These are phyloP conservation scores for Erysimum cheiri DNA, from an alignment of 441 rosid species.

Conservation along the genomic window DNA sequence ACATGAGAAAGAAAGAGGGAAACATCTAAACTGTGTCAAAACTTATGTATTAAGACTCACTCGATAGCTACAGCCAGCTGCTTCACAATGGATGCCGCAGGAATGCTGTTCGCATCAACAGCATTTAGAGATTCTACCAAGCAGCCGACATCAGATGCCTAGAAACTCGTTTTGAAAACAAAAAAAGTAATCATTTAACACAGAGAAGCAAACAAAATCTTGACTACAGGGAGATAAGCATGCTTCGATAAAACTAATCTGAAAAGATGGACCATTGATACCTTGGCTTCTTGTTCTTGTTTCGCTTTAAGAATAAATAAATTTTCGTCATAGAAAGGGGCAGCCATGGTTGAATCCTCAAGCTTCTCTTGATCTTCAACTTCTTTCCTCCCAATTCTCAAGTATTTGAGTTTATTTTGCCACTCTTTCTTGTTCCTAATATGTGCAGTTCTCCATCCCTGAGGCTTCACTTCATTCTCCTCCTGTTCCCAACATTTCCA, in stretches of 20 bases:
- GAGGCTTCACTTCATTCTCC: slow-evolving; percentile 59
- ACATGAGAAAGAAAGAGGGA: slow-evolving; percentile 1
- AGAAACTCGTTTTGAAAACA: slow-evolving; percentile 26
- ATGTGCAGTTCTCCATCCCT: slow-evolving; percentile 65
- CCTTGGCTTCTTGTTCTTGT: slow-evolving; percentile 88
- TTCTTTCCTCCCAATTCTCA: slow-evolving; percentile 71
- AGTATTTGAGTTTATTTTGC: slow-evolving; percentile 80
- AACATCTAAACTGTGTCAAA: slow-evolving; percentile 16
- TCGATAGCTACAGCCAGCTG: slow-evolving; percentile 83
- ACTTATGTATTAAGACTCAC: slow-evolving; percentile 60
- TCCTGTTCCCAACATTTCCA: slow-evolving; percentile 50
- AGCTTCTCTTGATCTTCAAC: slow-evolving; percentile 64
- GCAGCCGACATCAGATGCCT: slow-evolving; percentile 64
- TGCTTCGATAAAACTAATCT: neutral
- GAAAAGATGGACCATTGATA: slow-evolving; percentile 34
- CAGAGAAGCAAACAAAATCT: slow-evolving; percentile 20
- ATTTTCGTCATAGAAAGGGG: slow-evolving; percentile 75
- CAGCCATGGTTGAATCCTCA: slow-evolving; percentile 70
- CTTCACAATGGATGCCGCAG: slow-evolving; percentile 72
- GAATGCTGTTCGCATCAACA: slow-evolving; percentile 65
- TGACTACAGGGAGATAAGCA: slow-evolving; percentile 14
- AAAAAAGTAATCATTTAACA: slow-evolving; percentile 5
- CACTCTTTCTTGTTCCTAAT: slow-evolving; percentile 78
- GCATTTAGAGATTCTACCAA: slow-evolving; percentile 63
- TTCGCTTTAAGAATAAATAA: slow-evolving; percentile 63